Base-by-base conservation (phyloP, 306 rosid genomes). In the Begonia masoniana region DNA sequence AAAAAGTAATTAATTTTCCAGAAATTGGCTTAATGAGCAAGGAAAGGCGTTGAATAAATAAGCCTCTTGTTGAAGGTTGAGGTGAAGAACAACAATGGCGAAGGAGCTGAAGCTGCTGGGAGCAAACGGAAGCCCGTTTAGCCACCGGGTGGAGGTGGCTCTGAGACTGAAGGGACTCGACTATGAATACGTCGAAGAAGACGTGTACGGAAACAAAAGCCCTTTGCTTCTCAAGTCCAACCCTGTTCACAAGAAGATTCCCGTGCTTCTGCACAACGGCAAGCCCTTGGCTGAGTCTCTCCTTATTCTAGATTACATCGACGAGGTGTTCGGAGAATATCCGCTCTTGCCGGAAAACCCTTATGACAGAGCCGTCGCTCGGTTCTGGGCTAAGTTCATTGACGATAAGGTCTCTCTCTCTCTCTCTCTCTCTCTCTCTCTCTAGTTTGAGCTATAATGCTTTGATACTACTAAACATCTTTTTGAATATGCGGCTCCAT, bases 331-430 rank as follows among this genome's bases (percentile, higher is more conserved):
- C 48, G 69, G 62, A 23, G 11, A 43, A 10, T 15, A 58, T 19
- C 62, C 81, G 36, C 43, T 83, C 43, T 68, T 83, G 60, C 84
- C 94, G 3, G 2, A 13, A 13, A 55, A 78, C 10, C 81, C 84
- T 15, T 61, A 41, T 13, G 59, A 65, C 9, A 73, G 65, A 68
- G 78, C 96, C 51, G 10, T 17, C 1, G 78, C 86, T 9, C 81
- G 83, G n/a, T 86, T 86, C 43, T 86, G 86, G 94, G 62, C 82
- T 12, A 80, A 55, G 36, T 71, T 82, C 70, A 11, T 82, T 0
- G 82, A 85, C 14, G 95, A 76, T 10, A 79, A 76, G 82, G 91
- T 82, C 49, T 45, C 13, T 43, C 47, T 12, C 47, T 9, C 10
- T 43, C 47, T 43, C 13, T 9, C 47, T 9, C 47, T 43, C 47